phyloP scores from a whole-genome alignment of 2,329 filamentous ascomycete species.

The Monilinia vaccinii-corymbosi region DNA sequence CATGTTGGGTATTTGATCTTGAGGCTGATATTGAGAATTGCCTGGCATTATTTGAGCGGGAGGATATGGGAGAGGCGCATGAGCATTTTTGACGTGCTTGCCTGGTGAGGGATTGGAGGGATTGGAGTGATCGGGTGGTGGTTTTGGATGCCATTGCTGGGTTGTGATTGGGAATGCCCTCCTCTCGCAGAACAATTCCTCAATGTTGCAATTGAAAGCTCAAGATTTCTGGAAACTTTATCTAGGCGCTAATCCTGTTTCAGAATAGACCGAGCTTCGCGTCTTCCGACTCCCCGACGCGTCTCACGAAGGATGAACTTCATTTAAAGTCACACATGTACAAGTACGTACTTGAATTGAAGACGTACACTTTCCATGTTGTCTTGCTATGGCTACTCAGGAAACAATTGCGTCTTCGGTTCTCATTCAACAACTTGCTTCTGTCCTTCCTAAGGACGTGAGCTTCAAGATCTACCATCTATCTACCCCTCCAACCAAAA shows the following conservation, averaged over 20 bases:
- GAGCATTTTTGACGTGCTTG: conserved; percentile 22
- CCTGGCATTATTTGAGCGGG: conserved; percentile 14
- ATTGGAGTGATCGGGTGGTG: conserved; percentile 33
- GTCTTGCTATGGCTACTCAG: conserved; percentile 26
- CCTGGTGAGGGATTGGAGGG: conserved; percentile 30
- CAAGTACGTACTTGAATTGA: no score
- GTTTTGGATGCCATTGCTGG: conserved; percentile 39
- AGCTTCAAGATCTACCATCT: conserved; percentile 72
- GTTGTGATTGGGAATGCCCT: neutral
- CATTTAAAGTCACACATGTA: neutral
- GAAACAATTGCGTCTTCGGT: conserved; percentile 21
- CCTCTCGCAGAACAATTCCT: conserved; percentile 7
- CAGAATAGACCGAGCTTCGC: conserved; percentile 2
- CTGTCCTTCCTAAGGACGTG: conserved; percentile 42
- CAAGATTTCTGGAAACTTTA: conserved; percentile 10
- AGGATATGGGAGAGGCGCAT: conserved; percentile 17
- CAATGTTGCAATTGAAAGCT: conserved; percentile 10
- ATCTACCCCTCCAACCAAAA: conserved; percentile 70
- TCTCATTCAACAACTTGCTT: conserved; percentile 25
- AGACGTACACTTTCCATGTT: neutral
- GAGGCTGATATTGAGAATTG: conserved; percentile 23
- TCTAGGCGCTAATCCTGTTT: conserved; percentile 10
- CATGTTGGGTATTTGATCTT: conserved; percentile 26
- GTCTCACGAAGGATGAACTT: conserved; percentile 9
- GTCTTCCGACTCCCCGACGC: conserved; percentile 14